Evolutionary conservation across 495 filamentous ascomycete genomes (phyloP), one percentile per base, ranked within the genome.

Genomic region (Daldinia bambusicola): DNA sequence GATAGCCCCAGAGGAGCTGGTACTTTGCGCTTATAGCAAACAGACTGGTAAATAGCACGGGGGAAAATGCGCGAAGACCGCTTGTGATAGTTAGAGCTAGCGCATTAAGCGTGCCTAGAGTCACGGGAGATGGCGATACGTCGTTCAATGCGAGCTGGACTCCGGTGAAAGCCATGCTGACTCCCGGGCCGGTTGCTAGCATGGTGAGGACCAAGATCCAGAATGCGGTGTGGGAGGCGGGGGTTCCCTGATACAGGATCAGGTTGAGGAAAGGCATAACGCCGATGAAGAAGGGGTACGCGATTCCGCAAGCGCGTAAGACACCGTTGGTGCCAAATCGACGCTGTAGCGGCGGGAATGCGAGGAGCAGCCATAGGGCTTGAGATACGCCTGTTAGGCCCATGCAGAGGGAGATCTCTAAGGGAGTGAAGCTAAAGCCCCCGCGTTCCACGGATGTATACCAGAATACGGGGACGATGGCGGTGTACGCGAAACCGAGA

Each of bases 121-220:
- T 84, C 34, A 74, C 75, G 13, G 85, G 82, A 13, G 82, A 86
- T 0, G 91, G 91, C 13, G 88, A 82, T 12, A 90, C 85, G 63
- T 91, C 88, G 78, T 92, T 93, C 30, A 93, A 66, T 36, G 86
- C 87, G 22, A 92, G 86, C 80, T 92, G 90, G 22, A 87, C 82
- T 6, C 83, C 87, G 14, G 89, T 91, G 69, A 91, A 92, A 3
- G 84, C 83, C 89, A 93, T 92, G 45, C 83, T 85, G 0, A 92
- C 86, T 14, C 89, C 89, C 18, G 84, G 83, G 0, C 87, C 88
- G 1, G 86, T 16, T 0, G 80, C 75, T 31, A 86, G 63, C 7
- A 78, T 10, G 0, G 72, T 30, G 1, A 84, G 83, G 0, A 78
- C 75, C 0, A 84, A 40, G n/a, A 86, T 67, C 89, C 89, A 92